Conservation (phyloP, 2,329 filamentous ascomycete genomes). For the Tolypocladium tropicale region DNA sequence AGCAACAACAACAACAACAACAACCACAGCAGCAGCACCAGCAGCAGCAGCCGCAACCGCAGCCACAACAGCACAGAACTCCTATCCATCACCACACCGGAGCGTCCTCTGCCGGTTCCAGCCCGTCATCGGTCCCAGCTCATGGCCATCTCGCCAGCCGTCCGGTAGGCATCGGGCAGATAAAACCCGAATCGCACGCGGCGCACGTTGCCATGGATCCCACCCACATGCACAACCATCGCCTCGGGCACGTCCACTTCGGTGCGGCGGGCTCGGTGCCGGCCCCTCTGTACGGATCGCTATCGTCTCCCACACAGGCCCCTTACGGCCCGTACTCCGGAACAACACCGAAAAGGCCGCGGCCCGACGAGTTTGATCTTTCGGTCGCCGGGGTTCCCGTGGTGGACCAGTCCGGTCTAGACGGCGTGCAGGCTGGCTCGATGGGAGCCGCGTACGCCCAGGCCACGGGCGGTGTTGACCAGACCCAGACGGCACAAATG, state of each 20-base stretch:
- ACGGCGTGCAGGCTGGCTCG: constrained; percentile 42
- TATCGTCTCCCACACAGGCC: constrained; percentile 29
- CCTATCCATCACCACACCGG: constrained; percentile 40
- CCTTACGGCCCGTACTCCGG: constrained; percentile 19
- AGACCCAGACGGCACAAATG: constrained; percentile 6
- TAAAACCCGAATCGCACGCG: constrained; percentile 31
- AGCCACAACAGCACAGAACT: constrained; percentile 20
- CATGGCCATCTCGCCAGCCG: constrained; percentile 22
- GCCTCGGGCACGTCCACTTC: constrained; percentile 44
- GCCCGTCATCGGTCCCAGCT: constrained; percentile 30
- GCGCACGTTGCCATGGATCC: constrained; percentile 46
- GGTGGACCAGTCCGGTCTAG: constrained; percentile 44
- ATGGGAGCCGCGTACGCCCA: constrained; percentile 42
- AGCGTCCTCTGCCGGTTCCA: constrained; percentile 29
- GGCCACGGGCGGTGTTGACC: constrained; percentile 11
- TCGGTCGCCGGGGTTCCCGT: constrained; percentile 39
- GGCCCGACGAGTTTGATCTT: constrained; percentile 50
- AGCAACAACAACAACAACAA: not conserved
- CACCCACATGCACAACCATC: constrained; percentile 40
- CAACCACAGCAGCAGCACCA: constrained; percentile 18
- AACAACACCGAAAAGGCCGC: constrained; percentile 37
- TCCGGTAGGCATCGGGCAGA: constrained; percentile 27
- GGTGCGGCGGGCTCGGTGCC: constrained; percentile 37
- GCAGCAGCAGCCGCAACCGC: constrained; percentile 12
- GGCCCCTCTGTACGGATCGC: constrained; percentile 40